Evolutionary conservation across 345 rosid genomes (phyloP).

Genomic region (Dipteronia sinensis): DNA sequence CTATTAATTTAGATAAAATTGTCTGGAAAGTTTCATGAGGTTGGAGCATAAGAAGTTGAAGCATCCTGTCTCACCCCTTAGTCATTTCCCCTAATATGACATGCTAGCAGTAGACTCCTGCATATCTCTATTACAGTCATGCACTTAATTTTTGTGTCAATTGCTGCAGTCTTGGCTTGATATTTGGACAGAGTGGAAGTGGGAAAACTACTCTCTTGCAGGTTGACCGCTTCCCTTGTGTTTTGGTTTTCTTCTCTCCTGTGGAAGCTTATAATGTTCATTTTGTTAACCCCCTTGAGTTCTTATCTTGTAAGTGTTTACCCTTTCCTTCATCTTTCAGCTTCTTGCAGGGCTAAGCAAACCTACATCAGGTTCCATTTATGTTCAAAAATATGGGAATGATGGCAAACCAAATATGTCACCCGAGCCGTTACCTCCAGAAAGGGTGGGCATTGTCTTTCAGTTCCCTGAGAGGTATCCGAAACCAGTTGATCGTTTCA

Average conservation of each 20-base stretch:
- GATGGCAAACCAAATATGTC: constrained; percentile 52
- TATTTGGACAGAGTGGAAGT: constrained; percentile 95
- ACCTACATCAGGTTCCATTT: constrained; percentile 86
- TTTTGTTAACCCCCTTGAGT: constrained; percentile 5
- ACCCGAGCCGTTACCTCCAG: constrained; percentile 52
- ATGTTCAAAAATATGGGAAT: constrained; percentile 60
- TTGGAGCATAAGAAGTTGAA: background rate
- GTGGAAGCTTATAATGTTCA: background rate
- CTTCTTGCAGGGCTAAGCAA: constrained; percentile 88
- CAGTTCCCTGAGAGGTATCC: constrained; percentile 93
- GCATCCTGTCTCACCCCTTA: background rate
- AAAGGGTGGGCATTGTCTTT: constrained; percentile 88
- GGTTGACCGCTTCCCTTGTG: constrained; percentile 34
- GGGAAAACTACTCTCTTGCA: constrained; percentile 95
- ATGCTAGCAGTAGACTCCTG: background rate
- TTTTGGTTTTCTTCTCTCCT: background rate
- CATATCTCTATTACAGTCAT: background rate
- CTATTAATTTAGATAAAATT: background rate
- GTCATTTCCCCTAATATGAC: background rate
- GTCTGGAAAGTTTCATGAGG: background rate
- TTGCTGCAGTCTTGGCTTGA: constrained; percentile 79
- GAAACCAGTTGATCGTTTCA: background rate
- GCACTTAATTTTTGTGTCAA: constrained; percentile 16
- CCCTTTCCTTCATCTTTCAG: constrained; percentile 36
- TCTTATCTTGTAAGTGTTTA: constrained; percentile 16